Evolutionary conservation across 768 basidiomycete species (phyloP).

Genomic region (Boletus sp.): DNA sequence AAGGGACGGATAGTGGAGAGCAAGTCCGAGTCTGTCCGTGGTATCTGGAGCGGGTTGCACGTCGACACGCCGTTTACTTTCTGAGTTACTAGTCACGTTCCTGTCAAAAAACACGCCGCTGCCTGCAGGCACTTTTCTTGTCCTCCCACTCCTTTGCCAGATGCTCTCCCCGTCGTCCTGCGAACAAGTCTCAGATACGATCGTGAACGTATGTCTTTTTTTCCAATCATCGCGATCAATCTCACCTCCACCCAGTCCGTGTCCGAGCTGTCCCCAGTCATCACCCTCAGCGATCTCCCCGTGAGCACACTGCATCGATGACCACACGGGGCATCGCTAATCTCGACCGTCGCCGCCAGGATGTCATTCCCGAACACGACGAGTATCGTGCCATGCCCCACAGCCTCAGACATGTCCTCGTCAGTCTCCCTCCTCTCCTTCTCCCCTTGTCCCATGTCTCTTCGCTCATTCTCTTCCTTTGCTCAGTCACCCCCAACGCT

Average conservation of each 20-base stretch:
- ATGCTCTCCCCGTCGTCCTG: neutral
- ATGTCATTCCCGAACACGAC: constrained; percentile 29
- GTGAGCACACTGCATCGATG: constrained; percentile 26
- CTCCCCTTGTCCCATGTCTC: constrained; percentile 2
- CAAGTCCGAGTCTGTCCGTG: constrained; percentile 75
- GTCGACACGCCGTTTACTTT: constrained; percentile 66
- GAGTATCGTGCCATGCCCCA: constrained; percentile 29
- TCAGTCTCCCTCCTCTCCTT: constrained; percentile 13
- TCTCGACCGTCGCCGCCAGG: constrained; percentile 22
- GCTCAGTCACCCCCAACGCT: constrained; percentile 24
- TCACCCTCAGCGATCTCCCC: constrained; percentile 24
- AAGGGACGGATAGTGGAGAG: constrained; percentile 66
- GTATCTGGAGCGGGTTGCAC: constrained; percentile 89
- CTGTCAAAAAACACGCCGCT: constrained; percentile 34
- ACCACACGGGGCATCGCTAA: constrained; percentile 20
- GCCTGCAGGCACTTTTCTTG: constrained; percentile 26
- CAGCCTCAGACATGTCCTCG: constrained; percentile 30
- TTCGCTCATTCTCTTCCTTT: neutral
- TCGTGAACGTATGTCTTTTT: constrained; percentile 25
- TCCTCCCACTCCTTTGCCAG: constrained; percentile 1
- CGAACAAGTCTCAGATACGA: constrained; percentile 22
- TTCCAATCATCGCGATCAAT: neutral
- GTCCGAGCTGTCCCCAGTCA: constrained; percentile 23
- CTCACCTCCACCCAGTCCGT: constrained; percentile 13
- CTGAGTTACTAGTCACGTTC: constrained; percentile 24